phyloP scores from a whole-genome alignment of 73 alveolate species.

The Urostyla sp. region DNA sequence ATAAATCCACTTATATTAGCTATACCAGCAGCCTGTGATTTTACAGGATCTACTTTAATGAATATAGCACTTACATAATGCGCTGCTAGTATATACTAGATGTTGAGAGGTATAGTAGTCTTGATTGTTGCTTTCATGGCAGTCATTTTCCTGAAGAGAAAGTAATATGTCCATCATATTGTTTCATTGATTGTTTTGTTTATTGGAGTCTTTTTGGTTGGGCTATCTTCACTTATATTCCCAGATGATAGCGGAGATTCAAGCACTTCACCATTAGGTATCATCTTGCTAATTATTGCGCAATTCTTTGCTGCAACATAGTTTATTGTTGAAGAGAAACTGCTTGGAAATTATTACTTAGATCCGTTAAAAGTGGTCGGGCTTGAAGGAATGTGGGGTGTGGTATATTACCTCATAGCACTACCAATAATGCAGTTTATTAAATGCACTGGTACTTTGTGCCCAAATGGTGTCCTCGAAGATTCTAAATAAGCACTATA shows the following conservation, averaged over 20 bases:
- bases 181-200: slow-evolving; percentile 79
- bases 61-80: slow-evolving; percentile 74
- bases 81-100: slow-evolving; percentile 92
- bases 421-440: slow-evolving; percentile 85
- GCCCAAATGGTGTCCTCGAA: slow-evolving; percentile 68
- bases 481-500: slow-evolving; percentile 70
- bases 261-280: slow-evolving; percentile 73
- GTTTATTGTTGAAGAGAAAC: slow-evolving; percentile 79
- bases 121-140: slow-evolving; percentile 87
- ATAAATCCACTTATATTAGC: slow-evolving; percentile 71
- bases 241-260: slow-evolving; percentile 59
- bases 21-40: slow-evolving; percentile 85
- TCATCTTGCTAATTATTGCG: slow-evolving; percentile 52
- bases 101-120: slow-evolving; percentile 94
- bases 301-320: slow-evolving; percentile 55
- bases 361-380: slow-evolving; percentile 96
- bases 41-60: slow-evolving; percentile 74
- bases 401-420: slow-evolving; percentile 71
- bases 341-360: slow-evolving; percentile 75
- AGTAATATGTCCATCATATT: slow-evolving; percentile 84
- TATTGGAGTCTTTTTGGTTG: slow-evolving; percentile 88
- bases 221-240: slow-evolving; percentile 58
- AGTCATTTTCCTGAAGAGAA: slow-evolving; percentile 81
- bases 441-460: slow-evolving; percentile 80
- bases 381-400: slow-evolving; percentile 97